Evolutionary conservation across 805 yeast genomes (phyloP), one percentile per base, ranked within the genome.

Genomic region (Metschnikowia similis): DNA sequence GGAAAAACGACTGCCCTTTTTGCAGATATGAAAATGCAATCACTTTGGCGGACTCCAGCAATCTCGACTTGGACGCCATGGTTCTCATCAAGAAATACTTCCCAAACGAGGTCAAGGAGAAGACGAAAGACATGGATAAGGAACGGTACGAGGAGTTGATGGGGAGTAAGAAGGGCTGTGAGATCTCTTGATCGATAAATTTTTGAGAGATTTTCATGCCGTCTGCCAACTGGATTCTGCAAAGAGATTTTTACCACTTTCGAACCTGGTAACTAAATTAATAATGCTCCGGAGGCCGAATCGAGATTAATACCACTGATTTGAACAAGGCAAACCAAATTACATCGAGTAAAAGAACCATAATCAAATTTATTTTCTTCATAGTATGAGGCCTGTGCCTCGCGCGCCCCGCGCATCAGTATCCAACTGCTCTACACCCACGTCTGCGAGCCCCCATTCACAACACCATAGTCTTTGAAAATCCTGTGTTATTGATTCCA

Each of bases 41-140:
- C 7, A 60, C 74, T 58, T 47, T 66, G 40, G 90, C 91, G 1
- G 84, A 83, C 55, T 79, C 81, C 29, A 54, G 69, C 1, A 84
- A 85, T 56, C 66, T 86, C 52, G 92, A 87, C 59, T 34, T 66
- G 6, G 78, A 77, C 8, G 66, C 79, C 37, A 72, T 82, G 72
- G 66, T 67, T 26, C 69, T 80, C 48, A 72, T 87, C 75, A 76
- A 82, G 61, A 60, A 68, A 41, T 79, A 80, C 58, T 86, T 86
- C 66, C 92, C 92, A 0, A 60, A 67, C 17, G 91, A 86, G 63
- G 82, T 82, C 16, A 85, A 84, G 57, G 74, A 71, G 56, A 86
- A 86, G 60, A 71, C 81, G 59, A 67, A 68, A 44, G 84, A 80
- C 44, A 77, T 85, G 52, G 67, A 70, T 26, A 62, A 65, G 51